Base-by-base conservation (phyloP, 2,329 filamentous ascomycete species). In the Aurifilum marmelostoma region DNA sequence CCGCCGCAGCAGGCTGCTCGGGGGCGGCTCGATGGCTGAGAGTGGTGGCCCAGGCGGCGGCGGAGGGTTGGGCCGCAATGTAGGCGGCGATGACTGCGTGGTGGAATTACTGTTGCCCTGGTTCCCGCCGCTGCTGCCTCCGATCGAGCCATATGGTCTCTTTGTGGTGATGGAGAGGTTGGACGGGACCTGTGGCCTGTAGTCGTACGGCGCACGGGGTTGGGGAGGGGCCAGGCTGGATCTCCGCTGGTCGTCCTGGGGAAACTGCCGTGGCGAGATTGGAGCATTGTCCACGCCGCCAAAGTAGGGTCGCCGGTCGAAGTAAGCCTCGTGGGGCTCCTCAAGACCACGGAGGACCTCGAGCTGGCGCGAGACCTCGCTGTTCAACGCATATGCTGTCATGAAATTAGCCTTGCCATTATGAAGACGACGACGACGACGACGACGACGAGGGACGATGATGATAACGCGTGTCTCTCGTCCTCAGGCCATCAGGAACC, bases 61-160 rank as follows among this genome's bases (percentile, higher is more conserved):
- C n/a, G 89, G 88, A 14, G 89, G 87, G 18, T 82, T 81, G 56
- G 90, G 88, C 71, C 92, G 90, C 73, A 91, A 84, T 67, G 94
- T 93, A 72, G 88, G 89, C 65, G 91, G 89, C 11, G 93, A 93
- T 18, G 92, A 89, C 72, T 92, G 91, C 47, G 86, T 84, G 69
- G 86, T 86, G 34, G 64, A 50, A 21, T 60, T 64, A 24, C 52
- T 63, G 60, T 50, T 62, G 32, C 47, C 43, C 29, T 64, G 64
- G 61, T 64, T 69, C 37, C 61, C 65, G 5, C 62, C 63, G 41
- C 86, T 86, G 74, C 89, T 89, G 52, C 85, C 87, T 60, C 92
- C 89, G 76, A 97, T 95, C 29, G 95, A 97, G 63, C 94, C 94
- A 79, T 94, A 97, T 41, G 92, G 90, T 70, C 94, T 89, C 41